These are phyloP conservation scores for Cyberlindnera petersonii DNA, from an alignment of 805 yeast genomes.

Conservation along the genomic window DNA sequence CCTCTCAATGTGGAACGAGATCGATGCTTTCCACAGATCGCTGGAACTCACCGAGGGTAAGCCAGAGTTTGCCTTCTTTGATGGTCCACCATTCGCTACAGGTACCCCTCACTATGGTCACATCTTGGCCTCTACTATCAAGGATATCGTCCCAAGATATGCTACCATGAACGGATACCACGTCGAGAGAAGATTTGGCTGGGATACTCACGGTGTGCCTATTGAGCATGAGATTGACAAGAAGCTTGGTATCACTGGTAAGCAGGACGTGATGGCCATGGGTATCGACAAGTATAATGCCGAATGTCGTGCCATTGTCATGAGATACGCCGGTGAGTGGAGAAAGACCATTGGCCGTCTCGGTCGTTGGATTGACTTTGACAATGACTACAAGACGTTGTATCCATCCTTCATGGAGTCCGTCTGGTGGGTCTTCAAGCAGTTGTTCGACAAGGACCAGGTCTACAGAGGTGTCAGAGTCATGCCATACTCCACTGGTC, in stretches of 20 bases:
- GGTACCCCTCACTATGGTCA: constrained; percentile 99
- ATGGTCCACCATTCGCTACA: constrained; percentile 99
- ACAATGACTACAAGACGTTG: constrained; percentile 94
- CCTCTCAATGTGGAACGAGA: constrained; percentile 77
- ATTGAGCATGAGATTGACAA: constrained; percentile 99
- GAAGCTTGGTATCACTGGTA: constrained; percentile 87
- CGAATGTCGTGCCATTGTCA: constrained; percentile 95
- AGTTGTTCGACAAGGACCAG: constrained; percentile 76
- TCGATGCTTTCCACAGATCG: constrained; percentile 90
- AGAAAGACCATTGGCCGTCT: constrained; percentile 85
- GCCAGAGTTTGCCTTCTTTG: constrained; percentile 89
- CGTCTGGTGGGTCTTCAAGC: constrained; percentile 98
- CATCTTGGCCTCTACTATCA: constrained; percentile 91
- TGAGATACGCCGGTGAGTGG: constrained; percentile 97
- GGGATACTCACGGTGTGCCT: constrained; percentile 99
- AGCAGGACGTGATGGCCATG: constrained; percentile 89
- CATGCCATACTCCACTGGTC: constrained; percentile 98
- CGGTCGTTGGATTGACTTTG: constrained; percentile 99
- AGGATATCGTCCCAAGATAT: constrained; percentile 95
- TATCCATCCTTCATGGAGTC: constrained; percentile 97
- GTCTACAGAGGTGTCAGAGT: constrained; percentile 96
- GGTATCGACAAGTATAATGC: constrained; percentile 92
- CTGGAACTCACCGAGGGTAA: constrained; percentile 77
- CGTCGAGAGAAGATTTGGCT: constrained; percentile 96
- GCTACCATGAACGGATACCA: constrained; percentile 97